Conservation (phyloP, 177 flowering plant genomes). For the Vitis hybrid region DNA sequence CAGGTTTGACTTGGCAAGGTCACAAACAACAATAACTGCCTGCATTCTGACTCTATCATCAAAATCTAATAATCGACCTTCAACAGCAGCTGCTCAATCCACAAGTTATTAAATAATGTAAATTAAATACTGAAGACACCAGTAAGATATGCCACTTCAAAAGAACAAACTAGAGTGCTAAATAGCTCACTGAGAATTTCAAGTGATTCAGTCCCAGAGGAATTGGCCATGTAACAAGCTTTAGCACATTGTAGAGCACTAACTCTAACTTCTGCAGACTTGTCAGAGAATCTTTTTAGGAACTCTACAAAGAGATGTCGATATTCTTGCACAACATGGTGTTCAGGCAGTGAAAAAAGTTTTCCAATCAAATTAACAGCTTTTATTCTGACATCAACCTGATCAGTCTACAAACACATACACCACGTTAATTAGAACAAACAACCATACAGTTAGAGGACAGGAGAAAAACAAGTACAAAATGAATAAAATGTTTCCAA, state of each 20-base stretch:
- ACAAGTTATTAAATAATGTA: slow-evolving; percentile 12
- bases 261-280: slow-evolving; percentile 83
- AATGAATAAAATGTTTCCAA: not conserved
- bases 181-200: slow-evolving; percentile 66
- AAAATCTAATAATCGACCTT: slow-evolving; percentile 77
- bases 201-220: slow-evolving; percentile 50
- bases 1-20: slow-evolving; percentile 54
- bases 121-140: slow-evolving; percentile 9
- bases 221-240: slow-evolving; percentile 60
- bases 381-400: slow-evolving; percentile 92
- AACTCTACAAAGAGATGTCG: slow-evolving; percentile 72
- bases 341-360: slow-evolving; percentile 59
- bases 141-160: not conserved
- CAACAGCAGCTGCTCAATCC: slow-evolving; percentile 67
- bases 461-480: not conserved
- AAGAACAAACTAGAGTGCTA: not conserved
- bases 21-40: slow-evolving; percentile 72
- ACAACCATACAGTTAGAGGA: not conserved
- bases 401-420: slow-evolving; percentile 66
- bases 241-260: slow-evolving; percentile 72
- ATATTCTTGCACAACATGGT: slow-evolving; percentile 54
- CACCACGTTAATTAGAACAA: slow-evolving; percentile 6
- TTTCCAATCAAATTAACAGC: slow-evolving; percentile 76
- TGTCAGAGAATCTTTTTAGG: slow-evolving; percentile 83
- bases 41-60: slow-evolving; percentile 82